Evolutionary conservation across 73 alveolate species (phyloP).

Genomic region (Blepharisma stoltei): DNA sequence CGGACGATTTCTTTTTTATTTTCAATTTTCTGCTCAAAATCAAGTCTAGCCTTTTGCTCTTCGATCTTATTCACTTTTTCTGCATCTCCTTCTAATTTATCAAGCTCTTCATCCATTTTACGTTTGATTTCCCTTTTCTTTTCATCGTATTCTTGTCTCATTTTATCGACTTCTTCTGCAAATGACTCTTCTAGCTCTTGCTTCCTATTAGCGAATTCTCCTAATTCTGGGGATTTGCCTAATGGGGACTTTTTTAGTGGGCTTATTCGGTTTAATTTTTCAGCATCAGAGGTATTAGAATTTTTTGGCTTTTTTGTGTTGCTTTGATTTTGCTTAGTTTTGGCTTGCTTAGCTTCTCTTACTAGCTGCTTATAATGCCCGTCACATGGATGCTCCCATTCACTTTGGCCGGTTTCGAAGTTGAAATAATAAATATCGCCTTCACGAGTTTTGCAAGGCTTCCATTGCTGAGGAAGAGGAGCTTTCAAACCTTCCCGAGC

Average conservation of each 20-base stretch:
- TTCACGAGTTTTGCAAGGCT: slow-evolving; percentile 61
- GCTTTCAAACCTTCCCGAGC: slow-evolving; percentile 90
- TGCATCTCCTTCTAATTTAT: neutral
- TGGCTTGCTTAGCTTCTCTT: neutral
- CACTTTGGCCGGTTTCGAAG: slow-evolving; percentile 54
- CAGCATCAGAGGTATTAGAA: neutral
- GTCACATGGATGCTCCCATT: slow-evolving; percentile 88
- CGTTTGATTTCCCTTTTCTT: neutral
- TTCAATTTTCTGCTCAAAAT: neutral
- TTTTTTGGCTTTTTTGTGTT: neutral
- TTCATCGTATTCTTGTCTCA: slow-evolving; percentile 7
- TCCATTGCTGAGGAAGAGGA: slow-evolving; percentile 84
- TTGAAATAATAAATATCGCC: slow-evolving; percentile 71
- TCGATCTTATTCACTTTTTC: neutral
- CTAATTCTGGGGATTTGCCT: no score
- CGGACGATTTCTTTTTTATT: neutral
- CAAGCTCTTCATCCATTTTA: neutral
- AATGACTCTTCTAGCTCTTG: neutral
- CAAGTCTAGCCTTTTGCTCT: neutral
- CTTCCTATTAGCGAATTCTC: no score
- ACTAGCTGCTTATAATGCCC: slow-evolving; percentile 55
- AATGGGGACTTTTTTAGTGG: neutral
- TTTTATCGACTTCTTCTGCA: neutral
- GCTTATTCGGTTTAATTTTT: slow-evolving; percentile 7
- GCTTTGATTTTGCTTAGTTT: neutral